Base-by-base conservation (phyloP, 2,329 filamentous ascomycete genomes). In the Hymenoscyphus fructigenus region DNA sequence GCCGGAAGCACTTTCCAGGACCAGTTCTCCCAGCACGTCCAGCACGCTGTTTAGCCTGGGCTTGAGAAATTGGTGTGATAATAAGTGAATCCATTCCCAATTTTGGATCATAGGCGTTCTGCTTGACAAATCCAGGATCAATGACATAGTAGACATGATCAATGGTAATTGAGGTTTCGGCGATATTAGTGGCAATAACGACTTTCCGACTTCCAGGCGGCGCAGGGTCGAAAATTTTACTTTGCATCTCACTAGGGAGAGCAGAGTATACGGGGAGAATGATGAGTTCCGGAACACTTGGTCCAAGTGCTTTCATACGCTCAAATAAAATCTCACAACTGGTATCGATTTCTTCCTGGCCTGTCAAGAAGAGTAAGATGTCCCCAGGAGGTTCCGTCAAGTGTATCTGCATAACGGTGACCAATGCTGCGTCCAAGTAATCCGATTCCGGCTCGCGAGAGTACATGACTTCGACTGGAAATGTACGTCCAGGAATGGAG, bases 361-460 rank as follows among this genome's bases (percentile, higher is more conserved):
- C 95, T 0, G 96, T 99, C 71, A 99, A 84, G 81, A 99, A 99
- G 1, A 99, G 83, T n/a, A 99, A 79, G 60, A 99, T 97, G 74
- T 99, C 96, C 69, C 95, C 95, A 20, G 89, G 85, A 6, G 93
- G 92, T 74, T 99, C 95, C 1, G 91, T 95, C 20, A 99, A 80
- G 76, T 99, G 95, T 62, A 99, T 98, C 75, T 98, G 92, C 94
- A 99, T 97, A 58, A 97, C 93, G 0, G 95, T 98, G 15, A 93
- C 91, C n/a, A 99, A 82, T 0, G 95, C 93, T 1, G 93, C 89
- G 76, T 98, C 95, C 15, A 99, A 82, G 72, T 99, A 99, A 75
- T 99, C 96, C 0, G 91, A 93, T 75, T 98, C 95, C 0, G 96
- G 95, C 74, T 99, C 95, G 64, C 91, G 86, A 2, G 92, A 96